phyloP scores from a whole-genome alignment of 2,329 filamentous ascomycete species.

The Penicillium glabrum region DNA sequence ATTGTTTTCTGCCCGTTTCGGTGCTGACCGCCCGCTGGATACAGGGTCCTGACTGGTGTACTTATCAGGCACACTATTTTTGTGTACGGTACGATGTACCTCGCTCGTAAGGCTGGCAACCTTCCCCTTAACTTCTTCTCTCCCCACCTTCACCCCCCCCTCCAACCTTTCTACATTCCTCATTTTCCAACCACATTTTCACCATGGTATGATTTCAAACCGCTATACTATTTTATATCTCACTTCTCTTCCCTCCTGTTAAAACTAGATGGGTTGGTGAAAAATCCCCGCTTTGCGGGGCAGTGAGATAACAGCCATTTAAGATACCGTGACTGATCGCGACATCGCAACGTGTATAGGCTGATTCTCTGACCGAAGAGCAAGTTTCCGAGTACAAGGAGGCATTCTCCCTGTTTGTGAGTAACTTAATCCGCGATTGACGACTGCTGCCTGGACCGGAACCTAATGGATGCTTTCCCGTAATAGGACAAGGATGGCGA shows the following conservation, averaged over 20 bases:
- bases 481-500: slow-evolving; percentile 83
- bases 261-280: neutral
- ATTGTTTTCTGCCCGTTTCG: neutral
- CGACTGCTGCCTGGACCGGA: neutral
- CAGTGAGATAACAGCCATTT: slow-evolving; percentile 19
- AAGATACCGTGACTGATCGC: slow-evolving; percentile 27
- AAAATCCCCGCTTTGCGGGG: slow-evolving; percentile 37
- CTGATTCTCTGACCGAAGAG: slow-evolving; percentile 98
- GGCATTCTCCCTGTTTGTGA: slow-evolving; percentile 99
- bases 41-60: slow-evolving; percentile 13
- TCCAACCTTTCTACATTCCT: slow-evolving; percentile 16
- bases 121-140: slow-evolving; percentile 24
- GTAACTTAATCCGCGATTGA: slow-evolving; percentile 42
- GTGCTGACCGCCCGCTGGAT: slow-evolving; percentile 12
- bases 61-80: slow-evolving; percentile 19
- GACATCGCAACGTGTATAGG: slow-evolving; percentile 54
- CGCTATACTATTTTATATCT: neutral
- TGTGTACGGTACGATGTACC: slow-evolving; percentile 8
- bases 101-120: slow-evolving; percentile 20
- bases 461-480: neutral
- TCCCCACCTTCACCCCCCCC: slow-evolving; percentile 20
- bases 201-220: slow-evolving; percentile 31
- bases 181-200: slow-evolving; percentile 9
- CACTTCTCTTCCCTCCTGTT: neutral
- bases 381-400: slow-evolving; percentile 99